Conservation (phyloP, 2,329 filamentous ascomycete genomes). For the Venturia nashicola region DNA sequence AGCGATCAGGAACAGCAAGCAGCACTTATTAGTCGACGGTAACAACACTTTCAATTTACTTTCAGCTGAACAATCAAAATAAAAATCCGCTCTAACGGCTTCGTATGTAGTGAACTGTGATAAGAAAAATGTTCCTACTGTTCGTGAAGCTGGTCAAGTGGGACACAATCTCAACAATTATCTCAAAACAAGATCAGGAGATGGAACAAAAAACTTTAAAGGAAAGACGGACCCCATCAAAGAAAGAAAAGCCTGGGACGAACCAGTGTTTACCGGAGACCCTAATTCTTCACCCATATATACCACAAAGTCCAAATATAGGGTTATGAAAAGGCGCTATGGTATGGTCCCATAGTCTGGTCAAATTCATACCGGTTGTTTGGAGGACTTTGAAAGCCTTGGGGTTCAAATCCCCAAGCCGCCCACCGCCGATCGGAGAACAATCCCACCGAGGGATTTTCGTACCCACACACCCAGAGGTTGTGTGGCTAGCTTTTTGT, state of each 20-base stretch:
- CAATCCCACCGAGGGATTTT: neutral
- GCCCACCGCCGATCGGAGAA: neutral
- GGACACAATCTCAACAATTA: neutral
- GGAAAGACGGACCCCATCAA: neutral
- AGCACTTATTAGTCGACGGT: neutral
- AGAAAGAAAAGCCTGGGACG: neutral
- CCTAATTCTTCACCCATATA: neutral
- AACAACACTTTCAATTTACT: neutral
- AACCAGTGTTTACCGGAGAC: neutral
- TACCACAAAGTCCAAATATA: neutral
- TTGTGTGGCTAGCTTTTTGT: neutral
- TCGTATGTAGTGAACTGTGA: neutral
- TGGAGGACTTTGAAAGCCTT: neutral
- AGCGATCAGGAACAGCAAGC: neutral
- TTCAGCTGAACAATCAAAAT: neutral
- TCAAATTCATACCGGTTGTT: neutral
- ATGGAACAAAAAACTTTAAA: neutral
- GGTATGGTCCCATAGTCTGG: neutral
- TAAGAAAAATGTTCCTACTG: neutral
- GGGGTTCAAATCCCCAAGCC: neutral
- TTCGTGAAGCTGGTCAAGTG: neutral
- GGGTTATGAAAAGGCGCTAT: neutral
- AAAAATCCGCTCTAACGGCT: neutral
- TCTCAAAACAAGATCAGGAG: neutral
- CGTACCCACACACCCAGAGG: neutral